phyloP scores from a whole-genome alignment of 1,284 basidiomycete genomes.

The Gomphus bonarii region DNA sequence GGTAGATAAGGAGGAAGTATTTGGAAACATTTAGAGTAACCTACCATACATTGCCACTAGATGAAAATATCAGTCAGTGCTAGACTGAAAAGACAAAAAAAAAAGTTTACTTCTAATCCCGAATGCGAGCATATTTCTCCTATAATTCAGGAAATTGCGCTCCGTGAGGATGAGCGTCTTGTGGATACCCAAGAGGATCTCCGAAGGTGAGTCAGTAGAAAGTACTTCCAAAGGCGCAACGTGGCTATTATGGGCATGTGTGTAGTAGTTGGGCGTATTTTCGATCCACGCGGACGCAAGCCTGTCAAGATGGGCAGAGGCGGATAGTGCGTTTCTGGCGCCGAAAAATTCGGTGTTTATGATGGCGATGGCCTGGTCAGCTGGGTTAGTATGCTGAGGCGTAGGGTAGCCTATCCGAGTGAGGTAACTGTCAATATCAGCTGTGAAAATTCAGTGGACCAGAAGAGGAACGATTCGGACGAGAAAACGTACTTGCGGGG shows the following conservation, averaged over 20 bases:
- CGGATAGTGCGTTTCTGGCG: neutral
- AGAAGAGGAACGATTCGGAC: neutral
- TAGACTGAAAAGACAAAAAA: neutral
- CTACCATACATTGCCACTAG: neutral
- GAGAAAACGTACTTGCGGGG: neutral
- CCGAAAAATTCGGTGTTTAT: constrained; percentile 23
- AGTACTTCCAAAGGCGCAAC: neutral
- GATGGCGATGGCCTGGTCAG: constrained; percentile 38
- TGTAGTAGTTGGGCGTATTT: neutral
- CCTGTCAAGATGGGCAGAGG: neutral
- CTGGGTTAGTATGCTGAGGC: constrained; percentile 29
- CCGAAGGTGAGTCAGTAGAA: neutral
- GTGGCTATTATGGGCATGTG: neutral
- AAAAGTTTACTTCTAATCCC: constrained; percentile 28
- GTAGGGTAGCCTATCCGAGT: neutral
- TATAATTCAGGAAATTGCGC: constrained; percentile 21
- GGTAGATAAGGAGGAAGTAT: neutral
- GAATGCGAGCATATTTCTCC: constrained; percentile 46
- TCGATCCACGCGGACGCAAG: neutral
- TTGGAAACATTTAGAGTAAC: neutral
- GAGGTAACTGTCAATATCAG: neutral
- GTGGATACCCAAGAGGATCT: neutral
- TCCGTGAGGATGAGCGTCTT: constrained; percentile 1
- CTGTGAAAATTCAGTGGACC: neutral
- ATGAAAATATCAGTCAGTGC: neutral